A percentile compares a stretch with the other conserved stretches of the same genome.
These are phyloP conservation scores for Malus asiatica DNA, from an alignment of 306 rosid genomes.

Conservation along the genomic window DNA sequence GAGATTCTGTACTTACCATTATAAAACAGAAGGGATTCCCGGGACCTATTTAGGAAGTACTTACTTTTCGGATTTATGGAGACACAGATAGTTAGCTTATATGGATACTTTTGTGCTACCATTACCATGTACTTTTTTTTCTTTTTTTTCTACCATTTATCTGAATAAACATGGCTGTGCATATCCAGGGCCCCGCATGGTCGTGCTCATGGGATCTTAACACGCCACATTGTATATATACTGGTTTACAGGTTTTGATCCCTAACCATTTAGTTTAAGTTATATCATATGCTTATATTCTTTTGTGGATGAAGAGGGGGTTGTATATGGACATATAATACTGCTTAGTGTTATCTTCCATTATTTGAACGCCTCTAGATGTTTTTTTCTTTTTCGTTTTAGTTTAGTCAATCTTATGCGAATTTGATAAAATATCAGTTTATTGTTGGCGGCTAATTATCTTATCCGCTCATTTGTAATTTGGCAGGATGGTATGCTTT, in stretches of 20 bases:
- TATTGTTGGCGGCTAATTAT: neutral
- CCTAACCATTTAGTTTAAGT: neutral
- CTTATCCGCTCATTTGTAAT: neutral
- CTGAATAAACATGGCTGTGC: neutral
- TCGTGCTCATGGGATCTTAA: conserved; percentile 12
- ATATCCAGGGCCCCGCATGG: conserved; percentile 9
- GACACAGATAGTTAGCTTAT: neutral
- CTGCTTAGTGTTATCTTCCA: neutral
- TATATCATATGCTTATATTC: neutral
- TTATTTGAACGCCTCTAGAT: neutral
- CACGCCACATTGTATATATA: neutral
- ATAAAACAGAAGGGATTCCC: neutral
- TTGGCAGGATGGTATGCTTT: conserved; percentile 16
- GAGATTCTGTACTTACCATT: neutral
- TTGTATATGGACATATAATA: neutral
- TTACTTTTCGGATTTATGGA: neutral
- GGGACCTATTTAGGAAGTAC: neutral
- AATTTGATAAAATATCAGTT: neutral
- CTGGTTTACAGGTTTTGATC: conserved; percentile 12
- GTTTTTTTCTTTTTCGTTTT: neutral
- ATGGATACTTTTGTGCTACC: neutral
- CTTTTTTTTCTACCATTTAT: neutral
- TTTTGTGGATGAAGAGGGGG: neutral
- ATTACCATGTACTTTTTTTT: neutral
- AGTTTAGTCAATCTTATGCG: neutral